Conservation (phyloP, 2,329 filamentous ascomycete species). For the Colletotrichum higginsianum region DNA sequence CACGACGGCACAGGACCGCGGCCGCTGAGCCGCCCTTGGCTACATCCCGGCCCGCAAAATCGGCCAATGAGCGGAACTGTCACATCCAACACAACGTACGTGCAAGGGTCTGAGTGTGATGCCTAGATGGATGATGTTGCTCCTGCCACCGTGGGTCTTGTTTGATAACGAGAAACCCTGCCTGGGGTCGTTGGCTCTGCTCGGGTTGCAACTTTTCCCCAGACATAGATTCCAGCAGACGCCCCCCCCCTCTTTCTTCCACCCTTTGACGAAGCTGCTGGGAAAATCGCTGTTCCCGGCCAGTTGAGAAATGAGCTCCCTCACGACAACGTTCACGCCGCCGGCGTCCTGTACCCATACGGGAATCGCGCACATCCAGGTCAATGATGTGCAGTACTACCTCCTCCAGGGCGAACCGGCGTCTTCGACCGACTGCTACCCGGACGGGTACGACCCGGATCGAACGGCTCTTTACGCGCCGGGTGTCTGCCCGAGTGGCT, state of each 20-base stretch:
- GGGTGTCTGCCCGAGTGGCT: conserved; percentile 1
- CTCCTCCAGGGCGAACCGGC: conserved; percentile 15
- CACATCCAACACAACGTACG: not conserved
- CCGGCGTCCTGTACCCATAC: conserved; percentile 10
- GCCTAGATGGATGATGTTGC: not conserved
- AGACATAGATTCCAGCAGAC: not conserved
- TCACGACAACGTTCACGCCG: conserved; percentile 10
- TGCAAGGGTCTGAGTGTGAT: not conserved
- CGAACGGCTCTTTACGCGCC: conserved; percentile 6
- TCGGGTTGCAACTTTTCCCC: not conserved
- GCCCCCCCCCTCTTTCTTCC: not conserved
- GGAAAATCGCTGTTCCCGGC: not conserved
- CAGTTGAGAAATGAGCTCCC: not conserved
- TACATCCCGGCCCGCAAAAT: not conserved
- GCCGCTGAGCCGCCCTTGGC: not conserved
- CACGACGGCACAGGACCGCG: not conserved
- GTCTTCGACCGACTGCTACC: not conserved
- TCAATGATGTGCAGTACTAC: conserved; percentile 5
- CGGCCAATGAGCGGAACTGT: not conserved
- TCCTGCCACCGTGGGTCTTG: not conserved
- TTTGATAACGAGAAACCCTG: not conserved
- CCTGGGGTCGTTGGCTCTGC: not conserved
- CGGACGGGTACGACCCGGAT: not conserved
- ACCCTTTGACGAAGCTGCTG: not conserved
- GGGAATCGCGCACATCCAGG: not conserved